Conservation (phyloP, 2,329 filamentous ascomycete species). For the Pestalotiopsis fici region DNA sequence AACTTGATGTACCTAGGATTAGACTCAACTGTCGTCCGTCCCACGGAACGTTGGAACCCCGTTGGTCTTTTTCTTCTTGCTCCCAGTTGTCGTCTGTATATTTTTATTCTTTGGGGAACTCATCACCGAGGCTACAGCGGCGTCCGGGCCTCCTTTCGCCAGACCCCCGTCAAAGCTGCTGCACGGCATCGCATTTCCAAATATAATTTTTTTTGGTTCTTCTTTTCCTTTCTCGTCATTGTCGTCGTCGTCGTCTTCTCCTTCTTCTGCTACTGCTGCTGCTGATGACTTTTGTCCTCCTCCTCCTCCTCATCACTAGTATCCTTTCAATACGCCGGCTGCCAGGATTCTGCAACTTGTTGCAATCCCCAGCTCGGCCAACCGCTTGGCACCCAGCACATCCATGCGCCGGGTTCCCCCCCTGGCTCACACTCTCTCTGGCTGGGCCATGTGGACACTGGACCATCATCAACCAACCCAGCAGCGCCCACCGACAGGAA, state of each 20-base stretch:
- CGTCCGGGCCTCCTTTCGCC: constrained; percentile 16
- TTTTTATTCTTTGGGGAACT: neutral
- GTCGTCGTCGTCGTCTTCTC: neutral
- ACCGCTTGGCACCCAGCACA: constrained; percentile 7
- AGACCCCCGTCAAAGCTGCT: neutral
- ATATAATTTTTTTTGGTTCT: neutral
- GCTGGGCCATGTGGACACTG: constrained; percentile 6
- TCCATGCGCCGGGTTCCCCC: neutral
- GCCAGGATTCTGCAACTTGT: constrained; percentile 11
- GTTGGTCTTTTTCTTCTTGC: neutral
- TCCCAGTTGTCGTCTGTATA: neutral
- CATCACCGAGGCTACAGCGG: constrained; percentile 6
- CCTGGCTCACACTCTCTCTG: neutral
- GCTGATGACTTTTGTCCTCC: too few relatives aligned
- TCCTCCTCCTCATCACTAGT: too few relatives aligned
- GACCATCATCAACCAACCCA: neutral
- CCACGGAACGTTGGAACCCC: constrained; percentile 1
- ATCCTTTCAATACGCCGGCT: neutral
- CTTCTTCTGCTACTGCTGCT: neutral
- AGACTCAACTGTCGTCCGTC: neutral
- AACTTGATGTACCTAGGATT: neutral
- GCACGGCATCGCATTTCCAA: neutral
- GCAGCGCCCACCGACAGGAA: neutral
- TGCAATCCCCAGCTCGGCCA: constrained; percentile 9
- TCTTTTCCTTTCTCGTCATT: neutral